Percentiles rank a stretch among this genome's conserved stretches.
Conservation (phyloP, 2,329 filamentous ascomycete species). For the Akanthomyces uredinophilus region DNA sequence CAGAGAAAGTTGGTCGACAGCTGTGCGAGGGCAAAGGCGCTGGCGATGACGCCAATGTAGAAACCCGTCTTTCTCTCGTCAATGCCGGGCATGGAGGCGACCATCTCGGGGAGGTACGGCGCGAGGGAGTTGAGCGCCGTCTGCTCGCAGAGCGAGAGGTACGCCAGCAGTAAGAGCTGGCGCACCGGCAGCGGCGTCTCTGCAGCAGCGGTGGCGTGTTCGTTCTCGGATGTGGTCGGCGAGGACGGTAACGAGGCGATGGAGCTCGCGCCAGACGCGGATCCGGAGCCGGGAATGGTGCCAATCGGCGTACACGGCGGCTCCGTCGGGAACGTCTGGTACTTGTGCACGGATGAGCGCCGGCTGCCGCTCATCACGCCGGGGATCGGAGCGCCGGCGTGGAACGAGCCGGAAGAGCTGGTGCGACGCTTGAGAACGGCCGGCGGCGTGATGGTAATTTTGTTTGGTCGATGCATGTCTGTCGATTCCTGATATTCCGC, state of each 20-base stretch:
- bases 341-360: constrained; percentile 50
- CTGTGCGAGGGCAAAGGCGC: constrained; percentile 86
- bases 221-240: constrained; percentile 25
- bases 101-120: constrained; percentile 92
- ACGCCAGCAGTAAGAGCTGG: constrained; percentile 78
- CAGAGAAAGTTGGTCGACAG: constrained; percentile 76
- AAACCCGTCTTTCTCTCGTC: constrained; percentile 66
- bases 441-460: constrained; percentile 10
- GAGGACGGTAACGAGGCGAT: constrained; percentile 9
- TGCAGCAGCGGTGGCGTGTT: not conserved
- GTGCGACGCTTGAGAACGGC: constrained; percentile 14
- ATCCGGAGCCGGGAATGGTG: constrained; percentile 31
- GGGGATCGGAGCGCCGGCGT: constrained; percentile 47
- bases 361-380: constrained; percentile 25
- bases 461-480: constrained; percentile 13
- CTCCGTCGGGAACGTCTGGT: constrained; percentile 75
- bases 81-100: constrained; percentile 76
- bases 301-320: constrained; percentile 63
- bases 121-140: constrained; percentile 95
- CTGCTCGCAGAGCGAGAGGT: constrained; percentile 89
- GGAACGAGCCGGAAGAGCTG: constrained; percentile 43
- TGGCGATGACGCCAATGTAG: constrained; percentile 87
- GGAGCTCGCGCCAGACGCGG: constrained; percentile 19
- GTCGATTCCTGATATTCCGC: too few relatives aligned
- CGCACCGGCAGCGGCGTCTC: constrained; percentile 72